Conservation (phyloP, 2,329 filamentous ascomycete genomes). For the Pestalotiopsis fici region DNA sequence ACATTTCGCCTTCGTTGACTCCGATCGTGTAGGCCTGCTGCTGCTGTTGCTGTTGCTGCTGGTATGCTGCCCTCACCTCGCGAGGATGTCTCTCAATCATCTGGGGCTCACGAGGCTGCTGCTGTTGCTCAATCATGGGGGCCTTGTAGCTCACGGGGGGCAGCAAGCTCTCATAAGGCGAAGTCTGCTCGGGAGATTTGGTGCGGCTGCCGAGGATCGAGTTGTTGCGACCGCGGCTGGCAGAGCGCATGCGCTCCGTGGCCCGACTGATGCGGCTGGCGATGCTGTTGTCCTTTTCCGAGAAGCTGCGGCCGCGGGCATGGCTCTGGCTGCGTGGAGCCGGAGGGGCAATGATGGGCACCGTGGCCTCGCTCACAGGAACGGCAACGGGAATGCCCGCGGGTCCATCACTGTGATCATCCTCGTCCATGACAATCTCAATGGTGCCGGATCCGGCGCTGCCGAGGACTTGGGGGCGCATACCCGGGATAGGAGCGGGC, state of each 20-base stretch:
- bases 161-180: slow-evolving; percentile 39
- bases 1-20: slow-evolving; percentile 56
- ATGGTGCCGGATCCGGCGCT: slow-evolving; percentile 55
- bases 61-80: slow-evolving; percentile 37
- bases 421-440: slow-evolving; percentile 68
- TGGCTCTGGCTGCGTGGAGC: slow-evolving; percentile 46
- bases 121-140: not conserved
- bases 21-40: slow-evolving; percentile 48
- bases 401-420: slow-evolving; percentile 34
- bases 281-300: slow-evolving; percentile 50
- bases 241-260: slow-evolving; percentile 62
- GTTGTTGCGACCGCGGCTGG: slow-evolving; percentile 55
- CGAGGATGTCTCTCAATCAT: slow-evolving; percentile 32
- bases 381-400: slow-evolving; percentile 27
- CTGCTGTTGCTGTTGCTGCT: slow-evolving; percentile 29
- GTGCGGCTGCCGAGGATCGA: slow-evolving; percentile 32
- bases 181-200: slow-evolving; percentile 37
- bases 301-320: slow-evolving; percentile 57
- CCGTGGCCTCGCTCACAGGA: slow-evolving; percentile 40
- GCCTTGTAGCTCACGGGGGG: slow-evolving; percentile 29
- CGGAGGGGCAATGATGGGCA: slow-evolving; percentile 47
- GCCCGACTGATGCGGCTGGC: slow-evolving; percentile 57
- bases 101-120: slow-evolving; percentile 7
- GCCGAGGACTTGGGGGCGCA: slow-evolving; percentile 39
- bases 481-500: slow-evolving; percentile 55